A percentile compares a stretch with the other conserved stretches of the same genome.
phyloP scores from a whole-genome alignment of 2,329 filamentous ascomycete genomes.

The Phoma sp. region DNA sequence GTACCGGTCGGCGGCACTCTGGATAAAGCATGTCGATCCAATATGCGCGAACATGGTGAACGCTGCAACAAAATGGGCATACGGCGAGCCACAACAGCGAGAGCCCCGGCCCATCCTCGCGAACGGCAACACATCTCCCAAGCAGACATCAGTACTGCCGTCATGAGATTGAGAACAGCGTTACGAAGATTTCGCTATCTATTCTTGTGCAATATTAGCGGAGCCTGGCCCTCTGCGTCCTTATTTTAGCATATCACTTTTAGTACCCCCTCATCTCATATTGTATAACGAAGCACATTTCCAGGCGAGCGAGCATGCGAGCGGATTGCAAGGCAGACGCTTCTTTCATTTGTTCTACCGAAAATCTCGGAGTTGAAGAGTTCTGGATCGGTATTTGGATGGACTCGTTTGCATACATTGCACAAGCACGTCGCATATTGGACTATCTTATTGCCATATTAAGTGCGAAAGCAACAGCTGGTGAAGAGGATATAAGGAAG shows the following conservation, averaged over 20 bases:
- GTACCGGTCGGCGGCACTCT: slow-evolving; percentile 41
- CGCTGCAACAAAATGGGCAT: slow-evolving; percentile 41
- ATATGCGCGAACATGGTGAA: slow-evolving; percentile 42
- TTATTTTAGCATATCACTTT: slow-evolving; percentile 10
- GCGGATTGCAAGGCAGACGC: neutral
- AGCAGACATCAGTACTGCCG: slow-evolving; percentile 30
- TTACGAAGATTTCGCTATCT: neutral
- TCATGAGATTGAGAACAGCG: slow-evolving; percentile 19
- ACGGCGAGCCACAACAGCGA: slow-evolving; percentile 30
- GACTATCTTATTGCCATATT: neutral
- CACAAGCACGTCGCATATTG: neutral
- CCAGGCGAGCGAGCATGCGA: slow-evolving; percentile 1
- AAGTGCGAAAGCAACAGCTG: no score
- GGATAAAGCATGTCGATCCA: slow-evolving; percentile 45
- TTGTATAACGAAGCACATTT: slow-evolving; percentile 8
- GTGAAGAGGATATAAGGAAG: no score
- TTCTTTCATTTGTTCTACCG: neutral
- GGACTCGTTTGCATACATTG: slow-evolving; percentile 4
- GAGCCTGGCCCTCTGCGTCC: slow-evolving; percentile 14
- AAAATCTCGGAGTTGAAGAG: slow-evolving; percentile 3
- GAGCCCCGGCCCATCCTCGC: slow-evolving; percentile 30
- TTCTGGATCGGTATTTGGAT: slow-evolving; percentile 6
- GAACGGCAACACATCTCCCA: slow-evolving; percentile 20
- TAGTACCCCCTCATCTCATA: slow-evolving; percentile 12
- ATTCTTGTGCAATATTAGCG: slow-evolving; percentile 20